phyloP scores from a whole-genome alignment of 2,329 filamentous ascomycete genomes.

The Fusarium pseudocircinatum region DNA sequence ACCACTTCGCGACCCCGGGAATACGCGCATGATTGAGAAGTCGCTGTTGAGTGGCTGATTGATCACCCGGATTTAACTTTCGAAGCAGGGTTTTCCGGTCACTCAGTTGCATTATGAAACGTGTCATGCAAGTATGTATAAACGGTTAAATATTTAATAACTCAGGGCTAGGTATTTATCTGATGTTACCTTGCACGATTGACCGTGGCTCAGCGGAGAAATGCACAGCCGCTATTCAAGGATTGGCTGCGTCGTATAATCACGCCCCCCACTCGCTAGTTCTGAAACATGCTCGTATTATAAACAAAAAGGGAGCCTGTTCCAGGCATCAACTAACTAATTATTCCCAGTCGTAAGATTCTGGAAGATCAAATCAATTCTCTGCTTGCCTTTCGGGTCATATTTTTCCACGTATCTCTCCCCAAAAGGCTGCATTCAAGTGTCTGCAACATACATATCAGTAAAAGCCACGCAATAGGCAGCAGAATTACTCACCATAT shows the following conservation, averaged over 20 bases:
- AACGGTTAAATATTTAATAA: neutral
- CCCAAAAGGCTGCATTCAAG: slow-evolving; percentile 24
- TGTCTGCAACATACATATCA: neutral
- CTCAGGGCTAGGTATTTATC: neutral
- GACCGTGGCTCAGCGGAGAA: neutral
- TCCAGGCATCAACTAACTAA: neutral
- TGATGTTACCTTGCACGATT: neutral
- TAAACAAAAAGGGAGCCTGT: neutral
- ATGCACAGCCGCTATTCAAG: neutral
- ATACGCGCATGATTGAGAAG: neutral
- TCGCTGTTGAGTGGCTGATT: neutral
- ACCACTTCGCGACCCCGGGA: neutral
- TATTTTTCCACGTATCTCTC: slow-evolving; percentile 10
- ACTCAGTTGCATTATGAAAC: neutral
- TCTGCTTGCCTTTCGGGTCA: neutral
- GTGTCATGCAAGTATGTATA: neutral
- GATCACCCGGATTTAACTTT: slow-evolving; percentile 1
- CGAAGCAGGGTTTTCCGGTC: neutral
- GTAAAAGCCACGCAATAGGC: neutral
- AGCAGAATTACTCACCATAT: neutral
- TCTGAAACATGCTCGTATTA: neutral
- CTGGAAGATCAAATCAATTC: neutral
- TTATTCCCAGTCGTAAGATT: neutral
- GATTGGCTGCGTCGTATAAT: neutral
- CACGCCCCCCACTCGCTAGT: neutral